phyloP scores from a whole-genome alignment of 129 eudicot genomes.

The Pseudognaphalium luteoalbum region DNA sequence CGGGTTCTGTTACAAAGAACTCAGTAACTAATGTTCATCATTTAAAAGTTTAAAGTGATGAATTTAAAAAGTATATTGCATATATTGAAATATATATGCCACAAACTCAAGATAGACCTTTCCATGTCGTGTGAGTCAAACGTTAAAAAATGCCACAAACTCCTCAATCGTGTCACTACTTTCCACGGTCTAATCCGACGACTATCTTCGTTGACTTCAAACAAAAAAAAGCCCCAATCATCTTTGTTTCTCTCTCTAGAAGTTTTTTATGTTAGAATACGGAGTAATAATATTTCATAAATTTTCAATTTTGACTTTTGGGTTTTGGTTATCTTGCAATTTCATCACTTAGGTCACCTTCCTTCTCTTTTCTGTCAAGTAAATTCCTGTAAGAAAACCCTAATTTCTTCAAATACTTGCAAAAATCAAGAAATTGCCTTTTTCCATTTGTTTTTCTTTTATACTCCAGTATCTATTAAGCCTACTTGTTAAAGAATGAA shows the following conservation, averaged over 20 bases:
- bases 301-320: constrained; percentile 34
- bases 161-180: constrained; percentile 26
- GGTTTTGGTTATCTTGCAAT: constrained; percentile 19
- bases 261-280: not conserved
- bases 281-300: not conserved
- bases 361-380: constrained; percentile 31
- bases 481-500: constrained; percentile 2
- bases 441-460: not conserved
- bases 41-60: too few species aligned
- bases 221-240: constrained; percentile 6
- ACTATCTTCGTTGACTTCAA: constrained; percentile 34
- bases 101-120: not conserved
- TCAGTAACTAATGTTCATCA: too few species aligned
- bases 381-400: constrained; percentile 14
- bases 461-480: not conserved
- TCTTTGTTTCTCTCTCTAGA: constrained; percentile 19
- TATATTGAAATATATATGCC: too few species aligned
- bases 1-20: too few species aligned
- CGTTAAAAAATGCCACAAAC: constrained; percentile 12
- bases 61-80: too few species aligned
- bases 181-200: constrained; percentile 43
- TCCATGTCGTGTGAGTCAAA: constrained; percentile 4
- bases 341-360: constrained; percentile 29
- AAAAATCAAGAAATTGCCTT: not conserved
- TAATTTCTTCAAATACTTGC: constrained; percentile 12